Base-by-base conservation (phyloP, 495 filamentous ascomycete species). In the Penicillium samsonianum region DNA sequence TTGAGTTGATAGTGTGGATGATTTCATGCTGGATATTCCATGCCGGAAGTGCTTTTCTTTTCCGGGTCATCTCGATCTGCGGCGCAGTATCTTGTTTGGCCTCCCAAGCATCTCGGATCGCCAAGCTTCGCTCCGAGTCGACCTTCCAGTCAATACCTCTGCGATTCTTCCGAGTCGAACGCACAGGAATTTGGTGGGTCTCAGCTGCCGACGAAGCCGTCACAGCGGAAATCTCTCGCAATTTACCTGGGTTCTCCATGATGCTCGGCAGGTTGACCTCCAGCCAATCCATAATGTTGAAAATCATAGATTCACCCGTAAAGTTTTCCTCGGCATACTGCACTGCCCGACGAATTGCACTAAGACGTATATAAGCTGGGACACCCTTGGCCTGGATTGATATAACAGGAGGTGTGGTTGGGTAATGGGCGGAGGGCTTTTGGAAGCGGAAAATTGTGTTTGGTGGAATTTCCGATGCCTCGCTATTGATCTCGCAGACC, bases 361-460 rank as follows among this genome's bases (percentile, higher is more conserved):
- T 96, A 4, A 98, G 79, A 43, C 90, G 88, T 59, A 98, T 96
- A 63, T 98, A 95, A 8, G 93, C 88, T 6, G 94, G 94, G n/a
- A 98, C 78, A 5, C 70, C 68, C 54, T 80, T 73, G 33, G 87
- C 74, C 25, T 80, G 72, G 28, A 96, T 73, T 1, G 85, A 82
- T 35, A 98, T 77, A 11, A 92, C 76, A n/a, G 94, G 88, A 60
- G 90, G 80, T 4, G 79, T 71, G n/a, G 76, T 64, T 9, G 94
- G 94, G 73, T 98, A 98, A 54, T 83, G 75, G 1, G 47, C 57
- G 17, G 70, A 71, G 12, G 86, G 81, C 57, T 73, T 79, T 48
- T 81, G 77, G 44, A 83, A 80, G 42, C 79, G 78, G 49, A 87
- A 70, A 0, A 61, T 62, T 20, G 81, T 68, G 7, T 74, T 58